A percentile compares a stretch with the other conserved stretches of the same genome.
Conservation (phyloP, 2,329 filamentous ascomycete species). For the Apiospora arundinis region DNA sequence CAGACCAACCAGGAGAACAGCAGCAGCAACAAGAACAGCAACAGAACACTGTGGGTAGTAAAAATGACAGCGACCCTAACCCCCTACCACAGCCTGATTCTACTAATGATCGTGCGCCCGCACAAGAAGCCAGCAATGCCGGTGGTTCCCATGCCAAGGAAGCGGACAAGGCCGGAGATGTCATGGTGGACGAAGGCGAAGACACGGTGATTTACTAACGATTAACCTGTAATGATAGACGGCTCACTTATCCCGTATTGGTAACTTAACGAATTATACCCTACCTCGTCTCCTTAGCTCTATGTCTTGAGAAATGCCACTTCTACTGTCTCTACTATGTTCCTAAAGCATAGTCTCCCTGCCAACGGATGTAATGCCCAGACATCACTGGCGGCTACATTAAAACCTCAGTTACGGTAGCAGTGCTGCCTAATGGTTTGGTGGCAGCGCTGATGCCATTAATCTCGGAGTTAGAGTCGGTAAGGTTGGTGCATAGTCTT, state of each 20-base stretch:
- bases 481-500: too few species aligned
- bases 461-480: too few species aligned
- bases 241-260: not conserved
- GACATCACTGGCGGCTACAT: too few species aligned
- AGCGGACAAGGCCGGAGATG: slow-evolving; percentile 73
- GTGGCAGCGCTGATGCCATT: too few species aligned
- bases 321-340: too few species aligned
- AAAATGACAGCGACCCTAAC: slow-evolving; percentile 48
- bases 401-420: too few species aligned
- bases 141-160: slow-evolving; percentile 46
- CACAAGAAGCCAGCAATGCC: slow-evolving; percentile 34
- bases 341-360: too few species aligned
- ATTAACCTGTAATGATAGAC: not conserved
- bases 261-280: not conserved
- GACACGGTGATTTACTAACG: slow-evolving; percentile 88
- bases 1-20: not conserved
- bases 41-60: slow-evolving; percentile 51
- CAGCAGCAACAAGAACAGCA: not conserved
- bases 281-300: not conserved
- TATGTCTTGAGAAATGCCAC: not conserved
- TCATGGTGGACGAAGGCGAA: slow-evolving; percentile 84
- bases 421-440: too few species aligned
- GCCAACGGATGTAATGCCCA: too few species aligned
- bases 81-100: slow-evolving; percentile 41
- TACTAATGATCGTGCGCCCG: slow-evolving; percentile 43